Evolutionary conservation across 106 monocot species (phyloP).

Genomic region (Xerophyta viscosa): DNA sequence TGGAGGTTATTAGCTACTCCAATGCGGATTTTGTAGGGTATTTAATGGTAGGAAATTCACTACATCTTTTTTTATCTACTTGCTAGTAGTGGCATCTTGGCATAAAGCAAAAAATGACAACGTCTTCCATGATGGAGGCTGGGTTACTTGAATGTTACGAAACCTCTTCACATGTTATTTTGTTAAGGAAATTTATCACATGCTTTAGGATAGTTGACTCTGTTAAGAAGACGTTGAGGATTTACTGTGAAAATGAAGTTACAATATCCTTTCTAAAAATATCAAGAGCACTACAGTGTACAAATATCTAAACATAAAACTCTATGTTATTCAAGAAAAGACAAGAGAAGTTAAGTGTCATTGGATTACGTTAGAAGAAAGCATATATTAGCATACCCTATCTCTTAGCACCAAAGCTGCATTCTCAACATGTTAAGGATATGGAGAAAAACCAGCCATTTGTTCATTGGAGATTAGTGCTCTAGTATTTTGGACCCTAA

Average conservation of each 20-base stretch:
- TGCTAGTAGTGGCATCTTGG: neutral
- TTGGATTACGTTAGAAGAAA: no score
- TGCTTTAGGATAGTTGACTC: neutral
- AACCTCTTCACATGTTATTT: neutral
- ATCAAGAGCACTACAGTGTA: neutral
- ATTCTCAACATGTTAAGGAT: no score
- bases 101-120: neutral
- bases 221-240: neutral
- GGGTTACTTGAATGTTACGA: neutral
- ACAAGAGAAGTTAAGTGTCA: no score
- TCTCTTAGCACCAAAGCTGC: no score
- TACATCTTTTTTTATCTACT: neutral
- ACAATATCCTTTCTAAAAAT: neutral
- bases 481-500: no score
- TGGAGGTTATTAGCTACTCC: constrained; percentile 4
- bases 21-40: constrained; percentile 2
- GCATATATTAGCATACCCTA: no score
- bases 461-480: no score
- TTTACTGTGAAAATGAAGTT: neutral
- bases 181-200: neutral
- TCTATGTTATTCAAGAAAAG: neutral
- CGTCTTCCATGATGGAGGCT: neutral
- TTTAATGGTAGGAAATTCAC: constrained; percentile 1
- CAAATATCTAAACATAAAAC: neutral
- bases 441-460: no score